These are phyloP conservation scores for Aureobasidium melanogenum DNA, from an alignment of 2,329 filamentous ascomycete species.

Conservation along the genomic window DNA sequence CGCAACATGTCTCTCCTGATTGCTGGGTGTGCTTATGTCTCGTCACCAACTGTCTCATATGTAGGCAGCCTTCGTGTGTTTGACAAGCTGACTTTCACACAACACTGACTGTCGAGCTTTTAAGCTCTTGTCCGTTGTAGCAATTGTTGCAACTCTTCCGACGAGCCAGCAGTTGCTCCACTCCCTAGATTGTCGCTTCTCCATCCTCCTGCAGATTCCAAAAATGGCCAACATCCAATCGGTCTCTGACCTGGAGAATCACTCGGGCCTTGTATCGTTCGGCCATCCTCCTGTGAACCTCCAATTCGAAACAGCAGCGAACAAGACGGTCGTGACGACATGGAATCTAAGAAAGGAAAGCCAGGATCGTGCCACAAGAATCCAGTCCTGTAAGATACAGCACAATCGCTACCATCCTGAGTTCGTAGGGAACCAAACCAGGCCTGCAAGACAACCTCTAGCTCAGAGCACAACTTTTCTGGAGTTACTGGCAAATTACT, in stretches of 20 bases:
- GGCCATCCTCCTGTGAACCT: background rate
- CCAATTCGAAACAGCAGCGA: background rate
- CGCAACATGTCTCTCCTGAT: background rate
- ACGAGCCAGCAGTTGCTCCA: too few species aligned
- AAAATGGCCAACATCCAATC: background rate
- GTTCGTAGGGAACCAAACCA: background rate
- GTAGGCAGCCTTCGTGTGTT: too few species aligned
- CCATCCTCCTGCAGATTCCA: background rate
- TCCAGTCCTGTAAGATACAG: background rate
- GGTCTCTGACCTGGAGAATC: background rate
- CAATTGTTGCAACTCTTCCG: too few species aligned
- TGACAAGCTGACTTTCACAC: too few species aligned
- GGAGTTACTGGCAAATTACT: background rate
- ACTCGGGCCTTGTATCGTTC: background rate
- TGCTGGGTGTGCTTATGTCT: background rate
- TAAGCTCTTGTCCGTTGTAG: background rate
- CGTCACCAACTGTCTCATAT: background rate
- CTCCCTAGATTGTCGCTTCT: background rate
- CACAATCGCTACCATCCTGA: background rate
- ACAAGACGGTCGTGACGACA: background rate
- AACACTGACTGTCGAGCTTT: background rate
- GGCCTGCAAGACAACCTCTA: background rate
- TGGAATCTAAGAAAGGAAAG: background rate
- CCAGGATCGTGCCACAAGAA: background rate
- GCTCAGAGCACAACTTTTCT: background rate